Base-by-base conservation (phyloP, 192 early-diverging fungal genomes). In the Backusella tarrabulga region DNA sequence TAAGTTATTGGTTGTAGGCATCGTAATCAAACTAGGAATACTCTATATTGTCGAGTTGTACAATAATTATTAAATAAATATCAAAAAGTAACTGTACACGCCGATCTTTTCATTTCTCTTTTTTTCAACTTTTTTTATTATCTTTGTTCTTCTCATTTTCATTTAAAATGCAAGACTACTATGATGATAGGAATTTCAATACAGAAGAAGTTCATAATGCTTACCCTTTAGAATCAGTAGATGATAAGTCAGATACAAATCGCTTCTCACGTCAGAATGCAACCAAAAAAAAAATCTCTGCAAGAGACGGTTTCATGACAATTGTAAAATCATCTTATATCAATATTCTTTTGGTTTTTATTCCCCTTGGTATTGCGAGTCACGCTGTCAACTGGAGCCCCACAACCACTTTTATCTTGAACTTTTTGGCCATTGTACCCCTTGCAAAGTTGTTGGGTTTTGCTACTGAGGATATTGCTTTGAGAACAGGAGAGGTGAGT, bases 371-470 rank as follows among this genome's bases (percentile, higher is more conserved):
- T n/a, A 91, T 95, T 56, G 32, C 90, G 12, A 85, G 93, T 35
- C 79, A 86, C 35, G 83, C 90, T 21, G 89, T 88, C 17, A 83
- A 93, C 67, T 86, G 86, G 80, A 66, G 77, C 50, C 88, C 91
- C 12, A 84, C 89, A 6, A 76, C 85, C 8, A 81, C 88, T 12
- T 98, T 98, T 84, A 67, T 92, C 36, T 81, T 96, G 71, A 97
- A 97, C 81, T 96, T 97, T 56, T 77, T 95, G 63, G 95, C 95
- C 29, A 94, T 97, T 75, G 83, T 99, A 23, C 95, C 95, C 9
- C 86, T 97, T 42, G 97, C 96, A 12, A 93, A 94, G 83, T 84
- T 99, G 68, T 88, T 99, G 40, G 95, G 93, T 21, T 91, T 94
- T 80, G 89, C 91, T 1, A 99, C 95, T 5, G 97, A 98, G 71